These are phyloP conservation scores for Eustoma russellianum DNA, from an alignment of 257 asterid genomes.

Conservation along the genomic window DNA sequence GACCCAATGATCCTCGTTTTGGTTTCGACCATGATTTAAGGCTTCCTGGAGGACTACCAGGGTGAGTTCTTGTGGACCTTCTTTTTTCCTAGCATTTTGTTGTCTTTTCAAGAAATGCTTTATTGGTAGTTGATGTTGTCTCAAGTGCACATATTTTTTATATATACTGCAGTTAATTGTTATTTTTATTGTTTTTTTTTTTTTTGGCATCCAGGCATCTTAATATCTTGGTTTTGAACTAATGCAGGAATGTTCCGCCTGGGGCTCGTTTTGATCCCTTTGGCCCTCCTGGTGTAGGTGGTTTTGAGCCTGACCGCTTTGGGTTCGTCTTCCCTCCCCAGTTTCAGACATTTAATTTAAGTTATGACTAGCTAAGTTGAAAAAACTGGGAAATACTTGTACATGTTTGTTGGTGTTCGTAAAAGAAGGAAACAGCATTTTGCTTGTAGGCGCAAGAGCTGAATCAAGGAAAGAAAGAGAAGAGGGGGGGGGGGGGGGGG, in stretches of 20 bases:
- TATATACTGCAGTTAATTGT: not conserved
- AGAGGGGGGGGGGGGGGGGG: too few relatives aligned
- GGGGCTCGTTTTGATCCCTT: conserved; percentile 90
- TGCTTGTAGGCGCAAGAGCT: too few relatives aligned
- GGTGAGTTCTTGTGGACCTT: conserved; percentile 13
- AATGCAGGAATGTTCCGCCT: conserved; percentile 64
- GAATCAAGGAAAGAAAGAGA: too few relatives aligned
- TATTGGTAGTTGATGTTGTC: not conserved
- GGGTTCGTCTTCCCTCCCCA: not conserved
- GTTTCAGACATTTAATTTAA: too few relatives aligned
- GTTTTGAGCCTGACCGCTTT: conserved; percentile 77
- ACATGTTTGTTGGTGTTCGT: too few relatives aligned
- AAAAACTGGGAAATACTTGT: too few relatives aligned
- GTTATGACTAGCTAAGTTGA: too few relatives aligned
- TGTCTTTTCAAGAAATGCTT: not conserved
- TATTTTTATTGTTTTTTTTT: not conserved
- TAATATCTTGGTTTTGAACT: not conserved
- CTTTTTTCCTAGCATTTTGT: not conserved
- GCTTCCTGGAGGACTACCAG: conserved; percentile 51
- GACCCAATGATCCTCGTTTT: conserved; percentile 69
- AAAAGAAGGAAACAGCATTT: too few relatives aligned
- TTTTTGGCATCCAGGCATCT: not conserved
- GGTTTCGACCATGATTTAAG: conserved; percentile 37
- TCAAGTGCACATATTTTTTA: not conserved
- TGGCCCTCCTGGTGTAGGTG: conserved; percentile 91